Percentiles rank a stretch among this genome's conserved stretches.
phyloP scores from a whole-genome alignment of 176 grass and related monocot species.

The Luzula sylvatica region DNA sequence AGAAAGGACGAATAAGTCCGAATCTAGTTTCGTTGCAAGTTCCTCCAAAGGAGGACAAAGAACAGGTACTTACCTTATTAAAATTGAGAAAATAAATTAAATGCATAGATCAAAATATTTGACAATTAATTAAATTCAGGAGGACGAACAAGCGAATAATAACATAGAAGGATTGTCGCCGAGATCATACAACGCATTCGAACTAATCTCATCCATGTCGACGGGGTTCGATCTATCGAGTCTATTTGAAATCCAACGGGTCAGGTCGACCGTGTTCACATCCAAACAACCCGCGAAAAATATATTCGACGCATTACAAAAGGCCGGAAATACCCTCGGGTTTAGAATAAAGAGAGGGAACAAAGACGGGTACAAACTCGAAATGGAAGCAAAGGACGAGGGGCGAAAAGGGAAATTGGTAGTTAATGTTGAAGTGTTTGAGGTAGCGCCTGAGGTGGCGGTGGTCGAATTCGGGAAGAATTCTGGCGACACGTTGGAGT shows the following conservation, averaged over 20 bases:
- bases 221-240: slow-evolving; percentile 88
- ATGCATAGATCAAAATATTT: no score
- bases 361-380: slow-evolving; percentile 34
- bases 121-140: not conserved
- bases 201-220: slow-evolving; percentile 92
- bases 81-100: no score
- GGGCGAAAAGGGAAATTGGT: slow-evolving; percentile 31
- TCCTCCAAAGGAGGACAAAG: slow-evolving; percentile 11
- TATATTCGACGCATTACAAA: slow-evolving; percentile 42
- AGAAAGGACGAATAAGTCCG: slow-evolving; percentile 31
- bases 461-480: slow-evolving; percentile 68
- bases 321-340: slow-evolving; percentile 31
- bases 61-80: not conserved
- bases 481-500: slow-evolving; percentile 61
- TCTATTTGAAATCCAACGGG: slow-evolving; percentile 56
- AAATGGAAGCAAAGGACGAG: slow-evolving; percentile 39
- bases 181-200: slow-evolving; percentile 86
- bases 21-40: slow-evolving; percentile 1
- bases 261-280: slow-evolving; percentile 61
- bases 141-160: not conserved
- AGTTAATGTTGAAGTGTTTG: slow-evolving; percentile 62
- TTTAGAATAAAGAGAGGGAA: slow-evolving; percentile 32
- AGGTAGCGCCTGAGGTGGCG: slow-evolving; percentile 44
- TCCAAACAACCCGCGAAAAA: slow-evolving; percentile 34
- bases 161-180: slow-evolving; percentile 25